These are phyloP conservation scores for Cercophora sp. DNA, from an alignment of 495 filamentous ascomycete genomes.

Conservation along the genomic window DNA sequence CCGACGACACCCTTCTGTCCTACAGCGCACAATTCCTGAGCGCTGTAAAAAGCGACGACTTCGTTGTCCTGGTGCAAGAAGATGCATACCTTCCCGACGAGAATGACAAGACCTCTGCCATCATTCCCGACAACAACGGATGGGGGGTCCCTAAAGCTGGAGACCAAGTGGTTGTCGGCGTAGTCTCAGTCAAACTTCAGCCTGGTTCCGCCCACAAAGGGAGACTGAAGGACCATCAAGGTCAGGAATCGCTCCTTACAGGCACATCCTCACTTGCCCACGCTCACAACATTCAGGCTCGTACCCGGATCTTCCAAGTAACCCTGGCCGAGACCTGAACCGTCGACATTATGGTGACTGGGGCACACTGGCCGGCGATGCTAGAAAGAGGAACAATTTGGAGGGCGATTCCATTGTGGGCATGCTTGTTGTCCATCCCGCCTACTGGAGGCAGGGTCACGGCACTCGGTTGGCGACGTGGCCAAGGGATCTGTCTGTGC, in stretches of 20 bases:
- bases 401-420: slow-evolving; percentile 1
- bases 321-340: slow-evolving; percentile 10
- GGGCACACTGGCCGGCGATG: neutral
- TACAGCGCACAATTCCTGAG: slow-evolving; percentile 4
- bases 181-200: neutral
- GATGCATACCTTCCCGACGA: slow-evolving; percentile 2
- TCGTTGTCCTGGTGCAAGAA: slow-evolving; percentile 6
- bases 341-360: slow-evolving; percentile 4
- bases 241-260: neutral
- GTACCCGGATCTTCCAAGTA: slow-evolving; percentile 2
- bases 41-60: slow-evolving; percentile 1
- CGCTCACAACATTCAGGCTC: neutral
- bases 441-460: slow-evolving; percentile 11
- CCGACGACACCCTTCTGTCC: slow-evolving; percentile 3
- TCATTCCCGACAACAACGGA: slow-evolving; percentile 3
- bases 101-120: slow-evolving; percentile 2
- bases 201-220: neutral
- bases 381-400: neutral
- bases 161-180: neutral
- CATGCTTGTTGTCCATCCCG: no score
- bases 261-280: neutral
- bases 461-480: slow-evolving; percentile 7
- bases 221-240: neutral
- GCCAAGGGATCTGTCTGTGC: slow-evolving; percentile 5
- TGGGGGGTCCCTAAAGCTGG: slow-evolving; percentile 2